These are phyloP conservation scores for Emericellopsis cladophorae DNA, from an alignment of 2,329 filamentous ascomycete genomes.

Conservation along the genomic window DNA sequence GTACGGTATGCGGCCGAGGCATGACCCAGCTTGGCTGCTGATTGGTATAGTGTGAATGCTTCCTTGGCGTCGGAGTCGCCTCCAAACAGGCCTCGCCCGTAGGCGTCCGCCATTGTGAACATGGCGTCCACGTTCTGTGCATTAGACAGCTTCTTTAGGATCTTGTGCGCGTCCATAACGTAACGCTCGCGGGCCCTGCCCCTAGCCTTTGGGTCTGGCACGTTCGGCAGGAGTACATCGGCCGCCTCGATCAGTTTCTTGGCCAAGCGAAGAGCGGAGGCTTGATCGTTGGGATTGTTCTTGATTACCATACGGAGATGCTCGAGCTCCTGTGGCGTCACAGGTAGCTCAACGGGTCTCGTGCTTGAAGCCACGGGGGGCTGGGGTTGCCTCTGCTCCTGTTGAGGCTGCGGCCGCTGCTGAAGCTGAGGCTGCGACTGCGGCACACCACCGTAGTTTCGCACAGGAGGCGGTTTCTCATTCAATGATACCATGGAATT, in stretches of 20 bases:
- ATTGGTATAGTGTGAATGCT: constrained; percentile 87
- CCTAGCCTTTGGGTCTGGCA: constrained; percentile 58
- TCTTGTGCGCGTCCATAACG: constrained; percentile 74
- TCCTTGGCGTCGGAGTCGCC: constrained; percentile 77
- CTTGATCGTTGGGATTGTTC: constrained; percentile 59
- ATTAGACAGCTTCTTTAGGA: constrained; percentile 74
- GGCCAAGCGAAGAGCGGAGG: constrained; percentile 58
- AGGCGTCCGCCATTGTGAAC: constrained; percentile 85
- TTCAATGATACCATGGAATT: constrained; percentile 43
- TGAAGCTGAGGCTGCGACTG: constrained; percentile 16
- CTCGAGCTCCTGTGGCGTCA: constrained; percentile 71
- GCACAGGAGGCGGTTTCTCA: constrained; percentile 44
- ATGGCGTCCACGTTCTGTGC: constrained; percentile 72
- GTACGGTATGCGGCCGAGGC: constrained; percentile 82
- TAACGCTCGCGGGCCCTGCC: constrained; percentile 73
- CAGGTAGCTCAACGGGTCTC: constrained; percentile 23
- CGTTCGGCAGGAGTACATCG: constrained; percentile 52
- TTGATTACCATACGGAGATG: constrained; percentile 57
- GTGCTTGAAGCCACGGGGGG: too few relatives aligned
- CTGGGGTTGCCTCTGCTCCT: constrained; percentile 17
- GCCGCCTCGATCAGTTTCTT: constrained; percentile 81
- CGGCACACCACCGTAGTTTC: constrained; percentile 39
- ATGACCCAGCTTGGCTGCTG: constrained; percentile 81
- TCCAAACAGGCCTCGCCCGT: constrained; percentile 71
- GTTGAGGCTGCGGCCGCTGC: constrained; percentile 11